These are phyloP conservation scores for Aureobasidium leucospermi DNA, from an alignment of 2,329 filamentous ascomycete species.

Conservation along the genomic window DNA sequence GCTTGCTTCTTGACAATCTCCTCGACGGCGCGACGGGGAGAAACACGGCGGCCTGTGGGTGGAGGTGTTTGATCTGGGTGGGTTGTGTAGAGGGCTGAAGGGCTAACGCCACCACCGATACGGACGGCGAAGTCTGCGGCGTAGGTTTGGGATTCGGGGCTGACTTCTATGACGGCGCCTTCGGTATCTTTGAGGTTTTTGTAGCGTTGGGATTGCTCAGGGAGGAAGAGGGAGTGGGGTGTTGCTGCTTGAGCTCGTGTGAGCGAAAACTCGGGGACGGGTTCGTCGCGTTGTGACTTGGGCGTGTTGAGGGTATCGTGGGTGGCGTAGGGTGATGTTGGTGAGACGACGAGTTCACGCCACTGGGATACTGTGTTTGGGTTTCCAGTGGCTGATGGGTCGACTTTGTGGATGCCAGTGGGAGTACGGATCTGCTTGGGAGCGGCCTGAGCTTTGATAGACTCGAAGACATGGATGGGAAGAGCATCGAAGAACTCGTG, in stretches of 20 bases:
- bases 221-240: constrained; percentile 76
- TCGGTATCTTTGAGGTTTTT: constrained; percentile 60
- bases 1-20: constrained; percentile 50
- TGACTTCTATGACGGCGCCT: constrained; percentile 77
- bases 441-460: constrained; percentile 40
- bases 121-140: constrained; percentile 72
- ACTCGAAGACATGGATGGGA: constrained; percentile 91
- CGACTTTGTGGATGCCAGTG: constrained; percentile 38
- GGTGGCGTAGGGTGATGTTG: constrained; percentile 44
- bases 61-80: neutral
- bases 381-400: constrained; percentile 17
- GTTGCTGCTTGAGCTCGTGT: constrained; percentile 68
- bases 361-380: constrained; percentile 54
- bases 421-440: constrained; percentile 40
- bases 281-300: constrained; percentile 30
- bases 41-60: neutral
- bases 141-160: constrained; percentile 77
- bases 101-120: constrained; percentile 59
- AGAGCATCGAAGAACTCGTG: constrained; percentile 99
- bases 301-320: constrained; percentile 48
- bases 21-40: constrained; percentile 11
- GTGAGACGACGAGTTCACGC: constrained; percentile 74
- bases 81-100: constrained; percentile 14
- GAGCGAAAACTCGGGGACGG: constrained; percentile 74
- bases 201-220: constrained; percentile 74